Conservation (phyloP, 805 yeast species). For the Candida orba region DNA sequence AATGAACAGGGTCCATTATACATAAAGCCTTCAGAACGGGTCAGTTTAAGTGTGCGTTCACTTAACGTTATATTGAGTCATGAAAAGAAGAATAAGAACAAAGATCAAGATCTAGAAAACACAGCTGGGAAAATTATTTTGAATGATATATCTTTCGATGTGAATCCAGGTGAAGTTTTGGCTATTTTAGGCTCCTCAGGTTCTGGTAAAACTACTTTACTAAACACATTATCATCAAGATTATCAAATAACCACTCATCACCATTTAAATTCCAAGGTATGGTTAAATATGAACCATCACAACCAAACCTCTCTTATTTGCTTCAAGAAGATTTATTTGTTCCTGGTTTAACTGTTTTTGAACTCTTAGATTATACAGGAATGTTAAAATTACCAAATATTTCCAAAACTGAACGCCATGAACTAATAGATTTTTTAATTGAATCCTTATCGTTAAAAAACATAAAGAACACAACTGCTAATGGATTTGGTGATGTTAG, state of each 20-base stretch:
- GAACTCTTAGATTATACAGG: slow-evolving; percentile 71
- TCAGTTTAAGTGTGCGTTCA: slow-evolving; percentile 5
- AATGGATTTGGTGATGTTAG: slow-evolving; percentile 33
- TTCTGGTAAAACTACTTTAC: slow-evolving; percentile 75
- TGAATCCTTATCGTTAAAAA: slow-evolving; percentile 57
- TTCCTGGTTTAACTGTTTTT: slow-evolving; percentile 63
- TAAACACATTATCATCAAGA: slow-evolving; percentile 58
- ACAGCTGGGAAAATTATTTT: slow-evolving; percentile 30
- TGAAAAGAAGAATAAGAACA: background rate
- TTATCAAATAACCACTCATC: slow-evolving; percentile 20
- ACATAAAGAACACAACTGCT: slow-evolving; percentile 52
- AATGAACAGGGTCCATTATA: background rate
- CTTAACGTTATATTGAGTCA: slow-evolving; percentile 6
- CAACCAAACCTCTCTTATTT: slow-evolving; percentile 44
- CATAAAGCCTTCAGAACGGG: slow-evolving; percentile 1
- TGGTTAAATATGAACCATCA: slow-evolving; percentile 28
- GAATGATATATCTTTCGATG: slow-evolving; percentile 47
- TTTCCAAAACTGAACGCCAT: slow-evolving; percentile 36
- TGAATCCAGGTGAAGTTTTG: slow-evolving; percentile 54
- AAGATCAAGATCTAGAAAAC: background rate
- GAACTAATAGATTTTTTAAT: slow-evolving; percentile 53
- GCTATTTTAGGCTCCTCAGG: slow-evolving; percentile 89
- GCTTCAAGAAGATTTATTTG: slow-evolving; percentile 66
- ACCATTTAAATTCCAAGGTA: slow-evolving; percentile 36
- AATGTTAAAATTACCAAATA: slow-evolving; percentile 52